Base-by-base conservation (phyloP, 2,329 filamentous ascomycete species). In the Scleromitrula shiraiana region DNA sequence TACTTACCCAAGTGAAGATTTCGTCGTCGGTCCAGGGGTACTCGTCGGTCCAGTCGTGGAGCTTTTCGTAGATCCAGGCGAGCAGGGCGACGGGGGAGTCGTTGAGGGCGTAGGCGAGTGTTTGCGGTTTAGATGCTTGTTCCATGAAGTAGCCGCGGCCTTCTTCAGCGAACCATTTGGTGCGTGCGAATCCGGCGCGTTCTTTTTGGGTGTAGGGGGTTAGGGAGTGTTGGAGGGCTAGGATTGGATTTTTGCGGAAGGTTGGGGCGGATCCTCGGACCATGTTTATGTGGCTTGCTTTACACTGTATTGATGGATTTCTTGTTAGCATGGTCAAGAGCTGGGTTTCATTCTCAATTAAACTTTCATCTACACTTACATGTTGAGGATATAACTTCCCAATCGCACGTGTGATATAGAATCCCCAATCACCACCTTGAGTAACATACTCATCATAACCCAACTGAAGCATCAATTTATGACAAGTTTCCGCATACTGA, bases 61-160 rank as follows among this genome's bases (percentile, higher is more conserved):
- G 68, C 61, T 91, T 91, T 66, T 91, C 87, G 56, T 85, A 85
- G 30, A 91, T 80, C 87, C 87, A 93, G 0, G 83, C 77, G 1
- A 91, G 69, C 3, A 88, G 66, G 0, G 75, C 83, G 0, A 86
- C 75, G 0, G 87, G 87, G 6, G 75, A 81, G 60, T 90, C 85
- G 0, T 76, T 71, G 2, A 90, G 70, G 0, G 71, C 78, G 58
- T 85, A 87, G 0, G 81, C 82, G 0, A 91, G 60, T 0, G 86
- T 91, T 81, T 81, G 0, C 82, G 88, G 27, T 65, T 65, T 59
- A 85, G 82, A 43, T 19, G 46, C 7, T 32, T 49, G 51, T 50
- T 54, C 22, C 2, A 8, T 2, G 29, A 38, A 44, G 42, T 61
- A 61, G 2, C 54, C 58, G 19, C 24, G 42, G 8, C 57, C 55